Evolutionary conservation across 441 rosid genomes (phyloP).

Genomic region (Mallotus japonicus): DNA sequence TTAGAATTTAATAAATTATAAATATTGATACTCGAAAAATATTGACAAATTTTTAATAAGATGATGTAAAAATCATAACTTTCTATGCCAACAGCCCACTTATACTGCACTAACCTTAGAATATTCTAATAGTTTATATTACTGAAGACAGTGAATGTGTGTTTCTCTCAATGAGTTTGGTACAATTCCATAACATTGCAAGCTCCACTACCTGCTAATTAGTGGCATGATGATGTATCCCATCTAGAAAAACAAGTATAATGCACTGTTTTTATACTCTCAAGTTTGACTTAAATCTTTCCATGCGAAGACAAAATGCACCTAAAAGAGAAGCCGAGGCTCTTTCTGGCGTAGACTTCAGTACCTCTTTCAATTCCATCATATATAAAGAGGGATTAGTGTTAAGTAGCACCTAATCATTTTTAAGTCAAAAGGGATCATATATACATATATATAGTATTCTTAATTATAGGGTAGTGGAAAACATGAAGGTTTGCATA

Average conservation of each 20-base stretch:
- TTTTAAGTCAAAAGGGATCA: not conserved
- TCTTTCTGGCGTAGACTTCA: not conserved
- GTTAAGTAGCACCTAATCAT: not conserved
- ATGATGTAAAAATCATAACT: too few species aligned
- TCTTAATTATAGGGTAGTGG: conserved; percentile 13
- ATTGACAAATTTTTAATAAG: too few species aligned
- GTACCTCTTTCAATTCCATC: not conserved
- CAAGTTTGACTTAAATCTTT: conserved; percentile 36
- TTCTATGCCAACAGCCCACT: too few species aligned
- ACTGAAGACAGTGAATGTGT: conserved; percentile 23
- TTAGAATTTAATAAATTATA: too few species aligned
- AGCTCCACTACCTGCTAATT: conserved; percentile 25
- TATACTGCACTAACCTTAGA: too few species aligned
- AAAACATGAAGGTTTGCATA: conserved; percentile 20
- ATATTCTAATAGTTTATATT: too few species aligned
- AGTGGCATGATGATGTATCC: conserved; percentile 38
- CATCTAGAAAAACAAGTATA: conserved; percentile 24
- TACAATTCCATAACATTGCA: conserved; percentile 32
- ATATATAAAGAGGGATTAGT: too few species aligned
- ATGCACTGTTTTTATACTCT: conserved; percentile 21
- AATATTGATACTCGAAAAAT: too few species aligned
- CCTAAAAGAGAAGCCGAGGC: not conserved
- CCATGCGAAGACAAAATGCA: conserved; percentile 32
- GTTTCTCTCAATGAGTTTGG: conserved; percentile 42
- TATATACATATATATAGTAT: conserved; percentile 10